These are phyloP conservation scores for Aquilaria sinensis DNA, from an alignment of 345 rosid genomes.

Conservation along the genomic window DNA sequence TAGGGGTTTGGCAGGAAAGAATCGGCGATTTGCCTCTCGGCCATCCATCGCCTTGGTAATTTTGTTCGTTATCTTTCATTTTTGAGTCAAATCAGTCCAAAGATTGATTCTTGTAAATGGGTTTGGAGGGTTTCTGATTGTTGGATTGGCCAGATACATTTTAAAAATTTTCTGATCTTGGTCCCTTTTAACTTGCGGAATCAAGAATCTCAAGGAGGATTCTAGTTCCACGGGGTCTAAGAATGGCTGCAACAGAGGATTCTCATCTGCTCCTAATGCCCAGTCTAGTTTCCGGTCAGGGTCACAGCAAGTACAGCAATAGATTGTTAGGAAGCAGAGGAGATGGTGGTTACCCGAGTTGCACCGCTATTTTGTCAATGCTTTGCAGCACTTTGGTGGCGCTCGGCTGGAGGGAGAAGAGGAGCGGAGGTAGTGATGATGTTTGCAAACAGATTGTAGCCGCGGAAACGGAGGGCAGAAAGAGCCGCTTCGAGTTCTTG, in stretches of 20 bases:
- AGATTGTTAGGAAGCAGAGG: conserved; percentile 71
- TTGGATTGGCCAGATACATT: background rate
- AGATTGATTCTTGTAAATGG: no score
- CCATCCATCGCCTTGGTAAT: conserved; percentile 68
- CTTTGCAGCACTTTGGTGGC: conserved; percentile 88
- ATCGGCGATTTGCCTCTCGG: conserved; percentile 44
- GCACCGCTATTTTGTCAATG: conserved; percentile 76
- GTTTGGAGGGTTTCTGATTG: background rate
- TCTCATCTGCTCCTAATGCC: conserved; percentile 27
- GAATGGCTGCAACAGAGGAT: no score
- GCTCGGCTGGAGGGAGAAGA: conserved; percentile 16
- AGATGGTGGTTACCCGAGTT: conserved; percentile 93
- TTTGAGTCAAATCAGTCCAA: no score
- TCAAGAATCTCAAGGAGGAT: no score
- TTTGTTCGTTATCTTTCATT: conserved; percentile 4
- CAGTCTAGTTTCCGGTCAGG: conserved; percentile 32
- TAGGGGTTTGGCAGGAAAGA: conserved; percentile 66
- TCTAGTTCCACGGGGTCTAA: no score
- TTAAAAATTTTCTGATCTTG: background rate
- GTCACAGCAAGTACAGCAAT: conserved; percentile 40
- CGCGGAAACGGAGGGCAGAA: no score
- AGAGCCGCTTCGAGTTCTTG: no score
- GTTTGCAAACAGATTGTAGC: no score
- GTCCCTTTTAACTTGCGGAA: background rate
- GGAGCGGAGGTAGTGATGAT: no score